These are phyloP conservation scores for Hyphopichia pseudoburtonii DNA, from an alignment of 1,139 yeast genomes.

Conservation along the genomic window DNA sequence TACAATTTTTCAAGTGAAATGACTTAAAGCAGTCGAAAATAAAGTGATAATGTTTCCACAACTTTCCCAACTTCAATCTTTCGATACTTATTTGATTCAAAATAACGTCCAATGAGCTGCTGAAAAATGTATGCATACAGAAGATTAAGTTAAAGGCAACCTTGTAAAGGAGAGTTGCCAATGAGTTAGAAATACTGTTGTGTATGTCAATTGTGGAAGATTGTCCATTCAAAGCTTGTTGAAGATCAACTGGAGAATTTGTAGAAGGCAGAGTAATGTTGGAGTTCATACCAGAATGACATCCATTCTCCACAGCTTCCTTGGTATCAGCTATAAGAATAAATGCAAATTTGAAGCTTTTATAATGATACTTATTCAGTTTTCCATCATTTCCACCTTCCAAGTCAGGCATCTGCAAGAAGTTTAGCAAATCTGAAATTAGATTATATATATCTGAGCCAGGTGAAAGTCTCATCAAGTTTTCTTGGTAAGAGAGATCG, in stretches of 20 bases:
- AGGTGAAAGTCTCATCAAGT: neutral
- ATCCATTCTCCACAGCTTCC: slow-evolving; percentile 13
- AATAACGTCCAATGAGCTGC: neutral
- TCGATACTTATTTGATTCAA: slow-evolving; percentile 6
- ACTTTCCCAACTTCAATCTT: slow-evolving; percentile 10
- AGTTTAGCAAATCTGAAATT: neutral
- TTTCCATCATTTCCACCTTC: neutral
- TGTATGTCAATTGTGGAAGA: slow-evolving; percentile 1
- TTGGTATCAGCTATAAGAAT: slow-evolving; percentile 24
- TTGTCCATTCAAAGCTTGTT: neutral
- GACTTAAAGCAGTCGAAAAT: slow-evolving; percentile 18
- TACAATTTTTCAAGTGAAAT: slow-evolving; percentile 17
- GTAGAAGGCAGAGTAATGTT: slow-evolving; percentile 12
- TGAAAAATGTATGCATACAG: slow-evolving; percentile 7
- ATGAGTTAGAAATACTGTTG: slow-evolving; percentile 2
- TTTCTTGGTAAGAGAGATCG: neutral
- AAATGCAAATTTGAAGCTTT: slow-evolving; percentile 23
- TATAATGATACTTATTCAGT: slow-evolving; percentile 4
- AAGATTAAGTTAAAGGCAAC: slow-evolving; percentile 15
- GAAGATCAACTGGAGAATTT: neutral
- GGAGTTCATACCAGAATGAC: slow-evolving; percentile 30
- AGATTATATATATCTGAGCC: neutral
- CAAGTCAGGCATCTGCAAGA: slow-evolving; percentile 3
- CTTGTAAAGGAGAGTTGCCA: slow-evolving; percentile 17
- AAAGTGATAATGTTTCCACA: slow-evolving; percentile 18